These are phyloP conservation scores for Barbatosphaeria neglecta DNA, from an alignment of 495 filamentous ascomycete genomes.

Conservation along the genomic window DNA sequence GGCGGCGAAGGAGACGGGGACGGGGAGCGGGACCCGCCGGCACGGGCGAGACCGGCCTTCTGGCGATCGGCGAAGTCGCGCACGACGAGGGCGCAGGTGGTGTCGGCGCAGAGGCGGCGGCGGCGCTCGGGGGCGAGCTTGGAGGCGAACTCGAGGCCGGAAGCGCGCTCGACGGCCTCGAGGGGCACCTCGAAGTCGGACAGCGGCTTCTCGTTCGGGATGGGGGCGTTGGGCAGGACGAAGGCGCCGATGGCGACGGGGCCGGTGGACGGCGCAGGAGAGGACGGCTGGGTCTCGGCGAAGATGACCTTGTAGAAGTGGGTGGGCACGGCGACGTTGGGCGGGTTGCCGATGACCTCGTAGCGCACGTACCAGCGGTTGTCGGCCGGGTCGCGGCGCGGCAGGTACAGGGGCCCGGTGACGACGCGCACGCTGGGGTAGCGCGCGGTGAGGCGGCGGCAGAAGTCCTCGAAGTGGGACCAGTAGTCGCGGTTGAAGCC, in stretches of 20 bases:
- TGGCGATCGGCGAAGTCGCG: slow-evolving; percentile 62
- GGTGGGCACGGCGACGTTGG: slow-evolving; percentile 90
- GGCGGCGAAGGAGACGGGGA: no score
- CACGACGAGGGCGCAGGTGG: slow-evolving; percentile 66
- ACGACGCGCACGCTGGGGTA: slow-evolving; percentile 87
- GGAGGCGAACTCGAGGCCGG: slow-evolving; percentile 78
- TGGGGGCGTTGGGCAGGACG: slow-evolving; percentile 86
- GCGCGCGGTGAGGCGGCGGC: slow-evolving; percentile 60
- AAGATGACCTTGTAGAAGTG: slow-evolving; percentile 99
- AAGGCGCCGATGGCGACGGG: slow-evolving; percentile 88
- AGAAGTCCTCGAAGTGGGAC: slow-evolving; percentile 97
- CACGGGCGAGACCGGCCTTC: slow-evolving; percentile 37
- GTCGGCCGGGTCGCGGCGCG: slow-evolving; percentile 60
- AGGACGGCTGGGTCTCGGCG: slow-evolving; percentile 62
- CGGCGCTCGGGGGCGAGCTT: slow-evolving; percentile 61
- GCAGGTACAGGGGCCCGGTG: slow-evolving; percentile 88
- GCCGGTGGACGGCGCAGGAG: slow-evolving; percentile 47
- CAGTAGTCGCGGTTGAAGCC: slow-evolving; percentile 99
- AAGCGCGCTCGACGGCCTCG: slow-evolving; percentile 82
- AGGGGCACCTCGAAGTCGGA: slow-evolving; percentile 88
- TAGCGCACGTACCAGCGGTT: slow-evolving; percentile 92
- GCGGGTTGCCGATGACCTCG: slow-evolving; percentile 92
- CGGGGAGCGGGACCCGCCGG: not conserved
- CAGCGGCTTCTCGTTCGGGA: slow-evolving; percentile 73
- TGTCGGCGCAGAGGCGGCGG: slow-evolving; percentile 75